Percentiles rank a stretch among this genome's conserved stretches.
Conservation (phyloP, 169 alveolate species). For the Plasmodium coatneyi region DNA sequence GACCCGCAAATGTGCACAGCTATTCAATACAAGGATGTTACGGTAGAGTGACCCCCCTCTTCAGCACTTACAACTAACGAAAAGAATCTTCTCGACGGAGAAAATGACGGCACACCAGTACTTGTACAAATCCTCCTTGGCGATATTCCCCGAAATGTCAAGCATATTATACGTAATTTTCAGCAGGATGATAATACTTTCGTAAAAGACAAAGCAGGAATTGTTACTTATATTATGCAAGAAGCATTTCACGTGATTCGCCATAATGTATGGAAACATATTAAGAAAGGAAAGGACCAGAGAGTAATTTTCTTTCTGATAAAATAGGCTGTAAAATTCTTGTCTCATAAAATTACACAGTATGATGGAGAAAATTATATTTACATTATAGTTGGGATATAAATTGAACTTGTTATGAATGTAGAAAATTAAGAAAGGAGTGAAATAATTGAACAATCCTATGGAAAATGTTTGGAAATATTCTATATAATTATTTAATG, state of each 20-base stretch:
- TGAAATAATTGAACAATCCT: conserved; percentile 45
- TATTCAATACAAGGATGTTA: background rate
- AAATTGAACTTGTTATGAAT: conserved; percentile 65
- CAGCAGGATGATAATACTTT: conserved; percentile 58
- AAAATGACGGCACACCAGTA: conserved; percentile 68
- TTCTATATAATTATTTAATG: conserved; percentile 73
- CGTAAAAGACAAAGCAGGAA: conserved; percentile 64
- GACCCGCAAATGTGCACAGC: background rate
- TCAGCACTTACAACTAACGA: conserved; percentile 35
- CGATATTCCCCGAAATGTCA: background rate
- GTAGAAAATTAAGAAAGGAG: conserved; percentile 50
- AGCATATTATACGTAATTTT: conserved; percentile 47
- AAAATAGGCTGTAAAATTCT: conserved; percentile 51
- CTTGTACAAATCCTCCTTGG: conserved; percentile 7
- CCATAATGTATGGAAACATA: conserved; percentile 72
- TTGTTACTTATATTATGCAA: conserved; percentile 53
- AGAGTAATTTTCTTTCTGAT: conserved; percentile 19
- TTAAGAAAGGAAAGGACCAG: conserved; percentile 50
- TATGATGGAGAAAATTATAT: conserved; percentile 33
- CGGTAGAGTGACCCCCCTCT: background rate
- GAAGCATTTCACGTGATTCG: conserved; percentile 67
- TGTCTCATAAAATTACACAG: conserved; percentile 64
- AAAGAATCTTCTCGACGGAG: conserved; percentile 44
- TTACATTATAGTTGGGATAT: conserved; percentile 56
- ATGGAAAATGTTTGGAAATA: conserved; percentile 51